These are phyloP conservation scores for Yamadazyma tumulicola DNA, from an alignment of 805 yeast genomes.

Conservation along the genomic window DNA sequence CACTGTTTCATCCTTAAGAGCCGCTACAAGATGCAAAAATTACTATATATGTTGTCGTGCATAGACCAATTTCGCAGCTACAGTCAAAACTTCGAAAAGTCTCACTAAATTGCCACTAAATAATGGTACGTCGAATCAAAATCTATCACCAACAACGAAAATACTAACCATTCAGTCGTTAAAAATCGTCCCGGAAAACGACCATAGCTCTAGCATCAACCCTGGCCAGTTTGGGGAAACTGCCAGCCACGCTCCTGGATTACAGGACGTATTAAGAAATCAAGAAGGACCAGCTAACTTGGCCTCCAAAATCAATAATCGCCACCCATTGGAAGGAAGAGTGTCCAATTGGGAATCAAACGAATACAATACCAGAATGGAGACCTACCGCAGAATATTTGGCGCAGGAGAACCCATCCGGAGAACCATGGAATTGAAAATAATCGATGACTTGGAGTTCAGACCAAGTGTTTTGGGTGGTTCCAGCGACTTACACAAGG, in stretches of 20 bases:
- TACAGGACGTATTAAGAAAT: constrained; percentile 65
- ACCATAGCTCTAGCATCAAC: constrained; percentile 45
- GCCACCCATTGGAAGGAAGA: constrained; percentile 84
- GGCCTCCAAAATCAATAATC: constrained; percentile 62
- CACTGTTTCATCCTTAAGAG: too few relatives aligned
- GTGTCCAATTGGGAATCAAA: constrained; percentile 76
- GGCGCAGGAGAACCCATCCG: constrained; percentile 94
- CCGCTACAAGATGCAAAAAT: too few relatives aligned
- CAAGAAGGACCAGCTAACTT: constrained; percentile 61
- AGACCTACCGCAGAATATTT: constrained; percentile 74
- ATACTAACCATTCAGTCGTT: constrained; percentile 11
- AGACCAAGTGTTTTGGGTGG: constrained; percentile 65
- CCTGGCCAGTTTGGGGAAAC: constrained; percentile 50
- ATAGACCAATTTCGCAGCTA: too few relatives aligned
- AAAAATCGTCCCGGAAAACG: constrained; percentile 53
- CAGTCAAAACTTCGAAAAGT: not conserved
- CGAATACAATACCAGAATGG: constrained; percentile 66
- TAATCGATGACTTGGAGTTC: constrained; percentile 67
- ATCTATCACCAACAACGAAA: not conserved
- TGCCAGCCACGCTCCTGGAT: constrained; percentile 65
- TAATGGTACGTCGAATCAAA: constrained; percentile 7
- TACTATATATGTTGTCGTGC: too few relatives aligned
- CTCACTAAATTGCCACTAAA: constrained; percentile 3
- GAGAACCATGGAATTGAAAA: constrained; percentile 81
- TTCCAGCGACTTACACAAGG: constrained; percentile 59